These are phyloP conservation scores for Ophiostoma australiae DNA, from an alignment of 2,329 filamentous ascomycete species.

Conservation along the genomic window DNA sequence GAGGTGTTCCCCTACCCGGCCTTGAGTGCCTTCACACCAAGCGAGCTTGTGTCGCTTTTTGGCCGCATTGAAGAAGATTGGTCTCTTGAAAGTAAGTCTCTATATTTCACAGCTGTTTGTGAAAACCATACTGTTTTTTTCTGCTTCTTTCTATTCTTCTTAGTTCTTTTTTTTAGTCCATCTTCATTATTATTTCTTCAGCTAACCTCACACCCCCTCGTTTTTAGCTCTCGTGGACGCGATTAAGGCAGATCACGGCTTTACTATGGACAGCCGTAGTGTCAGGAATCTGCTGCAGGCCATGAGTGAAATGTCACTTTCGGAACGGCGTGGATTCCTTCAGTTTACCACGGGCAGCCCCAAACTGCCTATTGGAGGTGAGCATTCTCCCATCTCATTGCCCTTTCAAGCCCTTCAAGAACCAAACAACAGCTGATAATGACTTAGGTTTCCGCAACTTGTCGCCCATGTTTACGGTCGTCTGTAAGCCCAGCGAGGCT, in stretches of 20 bases:
- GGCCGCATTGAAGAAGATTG: constrained; percentile 92
- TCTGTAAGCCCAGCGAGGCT: constrained; percentile 96
- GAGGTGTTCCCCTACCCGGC: constrained; percentile 95
- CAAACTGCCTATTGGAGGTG: constrained; percentile 96
- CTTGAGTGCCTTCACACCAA: constrained; percentile 86
- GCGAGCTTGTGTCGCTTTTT: constrained; percentile 91
- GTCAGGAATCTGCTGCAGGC: constrained; percentile 88
- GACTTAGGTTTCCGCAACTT: constrained; percentile 86
- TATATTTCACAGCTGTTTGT: not conserved
- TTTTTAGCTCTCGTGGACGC: constrained; percentile 82
- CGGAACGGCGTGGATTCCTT: constrained; percentile 84
- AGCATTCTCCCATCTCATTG: constrained; percentile 40
- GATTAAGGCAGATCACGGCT: constrained; percentile 97
- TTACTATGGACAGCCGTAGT: constrained; percentile 96
- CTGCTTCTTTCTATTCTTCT: not conserved
- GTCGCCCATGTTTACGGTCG: constrained; percentile 97
- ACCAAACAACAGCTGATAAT: not conserved
- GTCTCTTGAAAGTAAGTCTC: constrained; percentile 83
- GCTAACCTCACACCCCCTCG: not conserved
- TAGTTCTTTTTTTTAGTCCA: too few relatives aligned
- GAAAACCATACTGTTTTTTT: not conserved
- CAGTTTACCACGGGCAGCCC: constrained; percentile 98
- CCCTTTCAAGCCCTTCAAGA: not conserved
- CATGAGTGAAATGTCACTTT: constrained; percentile 77
- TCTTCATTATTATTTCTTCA: too few relatives aligned